A percentile compares a stretch with the other conserved stretches of the same genome.
phyloP scores from a whole-genome alignment of 1,284 basidiomycete species.

The Agroathelia rolfsii region DNA sequence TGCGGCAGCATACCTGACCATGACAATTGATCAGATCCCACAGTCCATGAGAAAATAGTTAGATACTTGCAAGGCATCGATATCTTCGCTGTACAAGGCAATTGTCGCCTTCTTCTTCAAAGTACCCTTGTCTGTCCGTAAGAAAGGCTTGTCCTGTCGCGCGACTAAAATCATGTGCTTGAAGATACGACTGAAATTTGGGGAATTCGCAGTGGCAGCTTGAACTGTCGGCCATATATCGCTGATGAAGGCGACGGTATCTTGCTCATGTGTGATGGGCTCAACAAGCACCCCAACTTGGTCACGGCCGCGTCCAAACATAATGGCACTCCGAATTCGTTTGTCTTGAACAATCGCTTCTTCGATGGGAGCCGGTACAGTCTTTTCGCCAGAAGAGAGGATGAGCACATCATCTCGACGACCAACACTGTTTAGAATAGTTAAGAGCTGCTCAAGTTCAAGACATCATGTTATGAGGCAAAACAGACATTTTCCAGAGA shows the following conservation, averaged over 20 bases:
- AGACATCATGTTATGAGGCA: too few relatives aligned
- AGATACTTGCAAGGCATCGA: conserved; percentile 23
- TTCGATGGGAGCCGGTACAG: conserved; percentile 5
- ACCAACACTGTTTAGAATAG: conserved; percentile 5
- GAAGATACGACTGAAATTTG: conserved; percentile 29
- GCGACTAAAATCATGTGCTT: conserved; percentile 31
- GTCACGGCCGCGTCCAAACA: conserved; percentile 15
- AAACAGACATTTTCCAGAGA: conserved; percentile 19
- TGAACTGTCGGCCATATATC: conserved; percentile 29
- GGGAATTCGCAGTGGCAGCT: conserved; percentile 28
- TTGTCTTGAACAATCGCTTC: conserved; percentile 6
- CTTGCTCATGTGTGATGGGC: too few relatives aligned
- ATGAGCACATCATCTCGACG: conserved; percentile 7
- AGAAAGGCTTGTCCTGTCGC: conserved; percentile 22
- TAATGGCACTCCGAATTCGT: conserved; percentile 11
- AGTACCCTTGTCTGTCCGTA: conserved; percentile 26
- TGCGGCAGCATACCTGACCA: conserved; percentile 18
- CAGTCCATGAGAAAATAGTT: too few relatives aligned
- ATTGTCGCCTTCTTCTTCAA: conserved; percentile 27
- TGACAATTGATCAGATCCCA: background rate
- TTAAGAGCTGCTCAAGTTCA: conserved; percentile 1
- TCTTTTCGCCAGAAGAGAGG: conserved; percentile 9
- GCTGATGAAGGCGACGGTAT: too few relatives aligned
- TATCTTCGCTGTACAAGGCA: conserved; percentile 22
- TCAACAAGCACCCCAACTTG: conserved; percentile 16